Evolutionary conservation across 2,329 filamentous ascomycete species (phyloP).

Genomic region (Alternaria triticina): DNA sequence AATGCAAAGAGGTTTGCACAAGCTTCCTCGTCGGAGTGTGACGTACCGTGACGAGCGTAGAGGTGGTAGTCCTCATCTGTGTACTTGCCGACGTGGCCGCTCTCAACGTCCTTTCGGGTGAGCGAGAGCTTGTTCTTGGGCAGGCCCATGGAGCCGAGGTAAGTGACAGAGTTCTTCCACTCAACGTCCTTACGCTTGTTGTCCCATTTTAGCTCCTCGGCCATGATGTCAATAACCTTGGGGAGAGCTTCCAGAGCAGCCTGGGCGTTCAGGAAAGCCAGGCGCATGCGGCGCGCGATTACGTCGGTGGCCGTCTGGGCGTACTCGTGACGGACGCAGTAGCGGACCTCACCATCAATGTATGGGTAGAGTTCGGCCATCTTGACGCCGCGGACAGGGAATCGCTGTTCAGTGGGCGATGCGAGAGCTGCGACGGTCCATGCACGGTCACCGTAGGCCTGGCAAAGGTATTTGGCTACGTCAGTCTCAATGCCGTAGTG

Average conservation of each 20-base stretch:
- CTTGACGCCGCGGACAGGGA: constrained; percentile 81
- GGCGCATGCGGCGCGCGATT: constrained; percentile 79
- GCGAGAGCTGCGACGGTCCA: constrained; percentile 89
- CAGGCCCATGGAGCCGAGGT: constrained; percentile 68
- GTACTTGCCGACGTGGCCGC: constrained; percentile 53
- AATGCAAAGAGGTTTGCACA: constrained; percentile 31
- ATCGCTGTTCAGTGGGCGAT: constrained; percentile 75
- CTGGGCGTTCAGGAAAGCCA: constrained; percentile 91
- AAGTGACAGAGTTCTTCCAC: constrained; percentile 74
- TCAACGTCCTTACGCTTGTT: constrained; percentile 74
- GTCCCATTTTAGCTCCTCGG: constrained; percentile 81
- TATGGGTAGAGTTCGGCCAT: constrained; percentile 85
- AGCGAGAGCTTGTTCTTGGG: constrained; percentile 62
- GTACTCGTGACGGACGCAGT: constrained; percentile 87
- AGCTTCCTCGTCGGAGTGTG: constrained; percentile 10
- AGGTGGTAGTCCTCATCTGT: constrained; percentile 57
- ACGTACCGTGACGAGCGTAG: constrained; percentile 59
- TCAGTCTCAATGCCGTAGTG: constrained; percentile 92
- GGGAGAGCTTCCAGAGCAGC: constrained; percentile 87
- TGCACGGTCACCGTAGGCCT: constrained; percentile 88
- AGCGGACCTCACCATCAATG: constrained; percentile 88
- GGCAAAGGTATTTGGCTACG: constrained; percentile 85
- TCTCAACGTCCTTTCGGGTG: constrained; percentile 65
- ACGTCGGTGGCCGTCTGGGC: constrained; percentile 91
- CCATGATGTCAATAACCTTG: constrained; percentile 87